These are phyloP conservation scores for Colletotrichum falcatum DNA, from an alignment of 2,329 filamentous ascomycete species.

Conservation along the genomic window DNA sequence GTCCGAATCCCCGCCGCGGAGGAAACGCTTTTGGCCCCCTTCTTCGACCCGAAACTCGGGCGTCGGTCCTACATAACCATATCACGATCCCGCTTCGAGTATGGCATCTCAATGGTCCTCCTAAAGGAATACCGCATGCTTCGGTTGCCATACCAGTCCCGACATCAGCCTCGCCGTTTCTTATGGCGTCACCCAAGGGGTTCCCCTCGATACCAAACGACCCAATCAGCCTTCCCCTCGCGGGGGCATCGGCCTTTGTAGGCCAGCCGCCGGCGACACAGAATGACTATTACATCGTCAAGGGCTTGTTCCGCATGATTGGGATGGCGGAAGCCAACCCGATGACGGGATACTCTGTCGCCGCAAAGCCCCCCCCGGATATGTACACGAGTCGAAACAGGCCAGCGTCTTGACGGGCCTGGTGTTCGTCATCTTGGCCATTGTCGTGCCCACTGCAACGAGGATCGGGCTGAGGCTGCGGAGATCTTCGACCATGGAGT, in stretches of 20 bases:
- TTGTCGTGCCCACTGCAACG: constrained; percentile 46
- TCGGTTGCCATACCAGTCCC: neutral
- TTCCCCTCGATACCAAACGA: constrained; percentile 19
- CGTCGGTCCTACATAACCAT: neutral
- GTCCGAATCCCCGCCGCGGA: neutral
- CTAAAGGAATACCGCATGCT: neutral
- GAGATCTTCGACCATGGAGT: constrained; percentile 46
- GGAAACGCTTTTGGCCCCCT: neutral
- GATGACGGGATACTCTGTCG: constrained; percentile 41
- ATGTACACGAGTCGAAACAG: constrained; percentile 45
- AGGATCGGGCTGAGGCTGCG: constrained; percentile 44
- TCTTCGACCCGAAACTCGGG: neutral
- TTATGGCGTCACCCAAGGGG: constrained; percentile 22
- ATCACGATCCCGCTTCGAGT: neutral
- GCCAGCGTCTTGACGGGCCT: constrained; percentile 47
- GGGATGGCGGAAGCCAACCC: constrained; percentile 42
- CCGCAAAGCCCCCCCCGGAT: constrained; percentile 40
- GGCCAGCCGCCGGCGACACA: constrained; percentile 33
- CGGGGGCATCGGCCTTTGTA: constrained; percentile 26
- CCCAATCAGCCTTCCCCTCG: constrained; percentile 22
- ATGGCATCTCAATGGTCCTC: neutral
- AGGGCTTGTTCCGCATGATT: constrained; percentile 23
- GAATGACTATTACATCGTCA: constrained; percentile 33
- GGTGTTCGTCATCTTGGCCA: constrained; percentile 46
- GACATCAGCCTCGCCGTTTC: neutral